Evolutionary conservation across 768 basidiomycete genomes (phyloP).

Genomic region (Leccinum disarticulatum): DNA sequence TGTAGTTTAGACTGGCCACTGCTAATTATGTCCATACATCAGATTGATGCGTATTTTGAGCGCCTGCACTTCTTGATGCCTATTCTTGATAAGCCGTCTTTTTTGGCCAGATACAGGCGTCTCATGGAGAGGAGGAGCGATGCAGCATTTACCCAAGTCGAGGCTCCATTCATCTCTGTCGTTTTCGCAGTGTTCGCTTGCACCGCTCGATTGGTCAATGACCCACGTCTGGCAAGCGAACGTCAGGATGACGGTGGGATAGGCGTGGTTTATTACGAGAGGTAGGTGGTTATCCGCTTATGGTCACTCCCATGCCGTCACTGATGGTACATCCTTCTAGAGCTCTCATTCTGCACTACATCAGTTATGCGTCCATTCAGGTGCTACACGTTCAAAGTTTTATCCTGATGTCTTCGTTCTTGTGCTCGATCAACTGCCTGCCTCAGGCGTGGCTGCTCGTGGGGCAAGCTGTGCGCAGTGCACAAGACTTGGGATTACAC

Average conservation of each 20-base stretch:
- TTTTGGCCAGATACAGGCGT: slow-evolving; percentile 66
- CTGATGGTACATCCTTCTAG: slow-evolving; percentile 38
- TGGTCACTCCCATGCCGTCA: neutral
- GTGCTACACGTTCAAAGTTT: slow-evolving; percentile 89
- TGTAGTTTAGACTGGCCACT: slow-evolving; percentile 14
- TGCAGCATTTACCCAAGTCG: slow-evolving; percentile 48
- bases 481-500: slow-evolving; percentile 90
- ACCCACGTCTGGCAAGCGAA: slow-evolving; percentile 62
- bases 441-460: slow-evolving; percentile 93
- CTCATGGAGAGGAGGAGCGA: slow-evolving; percentile 74
- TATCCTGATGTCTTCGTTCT: slow-evolving; percentile 83
- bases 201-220: slow-evolving; percentile 75
- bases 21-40: slow-evolving; percentile 25
- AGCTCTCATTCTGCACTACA: slow-evolving; percentile 87
- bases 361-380: slow-evolving; percentile 84
- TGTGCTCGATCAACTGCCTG: slow-evolving; percentile 90
- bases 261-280: slow-evolving; percentile 89
- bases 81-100: slow-evolving; percentile 81
- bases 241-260: slow-evolving; percentile 76
- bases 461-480: slow-evolving; percentile 86
- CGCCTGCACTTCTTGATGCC: slow-evolving; percentile 89
- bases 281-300: slow-evolving; percentile 44
- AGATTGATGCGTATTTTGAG: slow-evolving; percentile 88
- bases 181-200: slow-evolving; percentile 92
- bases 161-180: slow-evolving; percentile 77